Evolutionary conservation across 768 basidiomycete species (phyloP).

Genomic region (Hygrophorus pudorinus): DNA sequence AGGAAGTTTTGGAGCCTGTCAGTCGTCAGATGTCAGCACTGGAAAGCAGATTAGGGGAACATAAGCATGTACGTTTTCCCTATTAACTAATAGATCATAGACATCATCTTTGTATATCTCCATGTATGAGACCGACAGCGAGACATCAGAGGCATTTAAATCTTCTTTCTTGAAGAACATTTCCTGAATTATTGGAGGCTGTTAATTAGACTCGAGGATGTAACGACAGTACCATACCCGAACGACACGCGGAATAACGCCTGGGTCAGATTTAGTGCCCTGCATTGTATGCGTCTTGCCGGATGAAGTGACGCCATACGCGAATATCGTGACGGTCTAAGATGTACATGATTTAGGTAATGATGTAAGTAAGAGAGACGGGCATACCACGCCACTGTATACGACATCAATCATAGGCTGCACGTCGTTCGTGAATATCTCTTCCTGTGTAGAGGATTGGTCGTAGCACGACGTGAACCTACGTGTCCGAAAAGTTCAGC

Average conservation of each 20-base stretch:
- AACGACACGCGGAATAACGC: constrained; percentile 80
- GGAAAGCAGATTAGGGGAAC: neutral
- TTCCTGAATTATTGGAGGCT: constrained; percentile 24
- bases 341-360: constrained; percentile 1
- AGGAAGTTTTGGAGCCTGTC: constrained; percentile 40
- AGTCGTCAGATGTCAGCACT: constrained; percentile 3
- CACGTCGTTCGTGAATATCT: constrained; percentile 71
- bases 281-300: constrained; percentile 95
- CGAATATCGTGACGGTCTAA: constrained; percentile 80
- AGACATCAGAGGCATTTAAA: constrained; percentile 31
- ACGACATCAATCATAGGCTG: constrained; percentile 71
- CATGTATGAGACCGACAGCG: constrained; percentile 63
- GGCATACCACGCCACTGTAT: constrained; percentile 62
- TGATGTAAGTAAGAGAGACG: neutral
- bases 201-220: neutral
- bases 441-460: constrained; percentile 56
- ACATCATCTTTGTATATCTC: constrained; percentile 91
- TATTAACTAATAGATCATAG: constrained; percentile 71
- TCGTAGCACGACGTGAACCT: constrained; percentile 76
- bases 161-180: constrained; percentile 43
- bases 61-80: constrained; percentile 45
- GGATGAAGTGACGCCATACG: constrained; percentile 85
- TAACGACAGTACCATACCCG: constrained; percentile 31
- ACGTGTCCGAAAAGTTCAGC: no score
- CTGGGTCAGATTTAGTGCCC: constrained; percentile 61